Evolutionary conservation across 75 land plant genomes (phyloP).

Genomic region (Cupressus sempervirens): DNA sequence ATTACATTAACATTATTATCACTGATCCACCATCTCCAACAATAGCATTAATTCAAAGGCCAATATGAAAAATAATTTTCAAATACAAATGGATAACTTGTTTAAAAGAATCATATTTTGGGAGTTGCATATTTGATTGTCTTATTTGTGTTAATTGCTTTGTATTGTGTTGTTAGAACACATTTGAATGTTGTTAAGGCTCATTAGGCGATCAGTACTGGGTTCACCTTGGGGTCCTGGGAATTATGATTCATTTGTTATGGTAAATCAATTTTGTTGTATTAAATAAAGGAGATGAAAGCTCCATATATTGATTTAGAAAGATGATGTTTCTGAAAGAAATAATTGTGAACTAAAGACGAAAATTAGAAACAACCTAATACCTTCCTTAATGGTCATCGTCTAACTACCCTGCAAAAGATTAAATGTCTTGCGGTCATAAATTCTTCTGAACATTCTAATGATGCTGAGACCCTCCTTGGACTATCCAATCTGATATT

Average conservation of each 20-base stretch:
- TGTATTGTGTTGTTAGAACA: neutral
- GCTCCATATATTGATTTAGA: too few relatives aligned
- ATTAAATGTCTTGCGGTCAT: too few relatives aligned
- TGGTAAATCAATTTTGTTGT: too few relatives aligned
- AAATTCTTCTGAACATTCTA: too few relatives aligned
- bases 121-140: neutral
- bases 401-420: too few relatives aligned
- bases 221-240: neutral
- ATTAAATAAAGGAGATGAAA: too few relatives aligned
- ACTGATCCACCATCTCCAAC: neutral
- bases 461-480: too few relatives aligned
- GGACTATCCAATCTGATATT: too few relatives aligned
- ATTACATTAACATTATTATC: neutral
- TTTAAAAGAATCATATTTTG: neutral
- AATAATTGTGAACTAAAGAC: too few relatives aligned
- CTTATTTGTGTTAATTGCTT: neutral
- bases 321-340: too few relatives aligned
- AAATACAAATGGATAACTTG: neutral
- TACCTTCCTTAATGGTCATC: too few relatives aligned
- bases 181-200: neutral
- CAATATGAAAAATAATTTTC: neutral
- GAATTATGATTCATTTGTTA: neutral
- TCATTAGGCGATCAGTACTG: neutral
- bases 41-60: neutral
- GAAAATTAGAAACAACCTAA: too few relatives aligned